Evolutionary conservation across 345 rosid species (phyloP), one percentile per base, ranked within the genome.

Genomic region (Schrenkiella parvula): DNA sequence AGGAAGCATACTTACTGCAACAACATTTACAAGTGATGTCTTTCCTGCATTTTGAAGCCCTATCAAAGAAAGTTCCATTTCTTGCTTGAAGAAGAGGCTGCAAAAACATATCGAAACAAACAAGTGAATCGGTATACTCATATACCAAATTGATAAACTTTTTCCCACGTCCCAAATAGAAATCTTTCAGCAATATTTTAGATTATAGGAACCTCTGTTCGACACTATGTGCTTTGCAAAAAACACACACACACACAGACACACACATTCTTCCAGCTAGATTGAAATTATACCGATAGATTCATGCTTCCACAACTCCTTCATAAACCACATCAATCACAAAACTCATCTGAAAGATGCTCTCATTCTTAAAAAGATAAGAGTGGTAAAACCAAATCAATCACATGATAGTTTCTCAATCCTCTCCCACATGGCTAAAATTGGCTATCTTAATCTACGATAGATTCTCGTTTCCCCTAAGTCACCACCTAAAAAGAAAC

Each of bases 1-100:
- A 47, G 46, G 25, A 35, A 58, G 51, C 42, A 61, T 44, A 82
- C 92, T 84, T 80, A 89, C 96, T 0, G 96, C 92, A 48, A 89
- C 71, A 71, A 87, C 92, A 62, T 87, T 87, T 56, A 89, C 92
- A 64, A 89, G 96, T 22, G 96, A 89, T 44, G 96, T 89, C 76
- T 89, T 87, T 44, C 96, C 96, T 39, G 92, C 92, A 82, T 89
- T 89, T 54, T 89, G 96, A 77, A 89, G 90, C 58, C 96, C 96
- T 70, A 89, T 89, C 39, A 89, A 76, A 32, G 96, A 87, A 48
- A 89, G 82, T 77, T 87, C 96, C 92, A 89, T 89, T 72, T 89
- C 92, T 74, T 89, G 96, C 82, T 89, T 87, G 78, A 86, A 89
- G 71, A 89, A 89, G 41, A 87, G 91, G 79, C 93, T 89, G 82